Evolutionary conservation across 176 grass and related monocot species (phyloP), one percentile per base, ranked within the genome.

Genomic region (Panicum miliaceum): DNA sequence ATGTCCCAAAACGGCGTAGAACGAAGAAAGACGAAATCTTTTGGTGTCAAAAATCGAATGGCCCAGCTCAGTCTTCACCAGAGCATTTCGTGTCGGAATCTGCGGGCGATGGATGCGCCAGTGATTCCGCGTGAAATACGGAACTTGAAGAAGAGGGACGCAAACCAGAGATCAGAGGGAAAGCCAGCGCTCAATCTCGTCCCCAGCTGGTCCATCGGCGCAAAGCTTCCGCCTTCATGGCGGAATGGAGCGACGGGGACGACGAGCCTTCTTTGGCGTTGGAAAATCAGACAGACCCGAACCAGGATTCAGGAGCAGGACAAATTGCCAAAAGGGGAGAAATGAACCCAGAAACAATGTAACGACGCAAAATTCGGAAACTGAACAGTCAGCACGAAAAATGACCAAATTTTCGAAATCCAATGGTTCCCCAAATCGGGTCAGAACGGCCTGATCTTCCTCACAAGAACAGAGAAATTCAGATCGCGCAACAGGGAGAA

Each of bases 61-160:
- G 59, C 43, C 32, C 19, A 35, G 19, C 19, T 23, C 42, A 65
- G 16, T 15, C 41, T 40, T 61, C 53, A 41, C 12, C 54, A 2
- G 68, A 80, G n/a, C 66, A 50, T 60, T 60, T 10, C 43, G 61
- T 61, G 16, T 53, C 25, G 43, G 54, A 64, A 84, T 41, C 22
- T 10, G 36, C 9, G 58, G 16, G 48, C 10, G 68, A 79, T 23
- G 74, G 82, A 64, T 26, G 36, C 25, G 54, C 8, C 47, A 27
- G 19, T 18, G 61, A 67, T 46, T 51, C 18, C 29, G 41, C 57
- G 38, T 11, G 40, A n/a, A 64, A 66, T 22, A 25, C 1, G 40
- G 75, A 65, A 23, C 43, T 43, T 54, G 68, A 84, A 42, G 66
- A 66, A 80, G 57, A 71, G 19, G 66, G 53, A 53, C 14, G 12